Base-by-base conservation (phyloP, 805 yeast species). In the Wickerhamiella siamensis region DNA sequence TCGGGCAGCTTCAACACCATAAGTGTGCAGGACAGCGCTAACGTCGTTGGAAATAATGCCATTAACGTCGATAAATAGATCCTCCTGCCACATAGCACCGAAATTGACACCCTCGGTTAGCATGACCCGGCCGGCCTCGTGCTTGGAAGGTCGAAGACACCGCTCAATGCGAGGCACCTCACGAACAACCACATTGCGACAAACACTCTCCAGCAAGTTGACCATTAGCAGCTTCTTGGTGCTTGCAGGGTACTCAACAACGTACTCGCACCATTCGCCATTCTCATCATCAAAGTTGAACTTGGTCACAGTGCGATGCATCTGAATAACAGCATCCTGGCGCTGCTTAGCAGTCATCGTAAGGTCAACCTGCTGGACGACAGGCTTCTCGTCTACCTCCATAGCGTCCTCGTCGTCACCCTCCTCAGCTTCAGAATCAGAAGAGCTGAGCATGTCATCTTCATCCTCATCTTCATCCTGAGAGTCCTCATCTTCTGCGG, bases 1-100 rank as follows among this genome's bases (percentile, higher is more conserved):
- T 64, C 98, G 76, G 17, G 99, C 99, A 38, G 98, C 98, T 66
- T 93, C 99, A 41, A 88, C 98, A 61, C 99, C 99, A 56, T 91
- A 91, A 0, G 94, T 83, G 51, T 70, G 73, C 55, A 93, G 70
- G 2, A 91, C 95, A 15, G 95, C 83, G 32, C 83, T 77, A 51
- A 91, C 79, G 64, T 91, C 98, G 70, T 91, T 91, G 6, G 96
- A 86, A 1, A 81, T 72, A 54, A 91, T 83, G 44, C 78, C 79
- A 59, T 91, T 82, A 48, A 88, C 94, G 55, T 87, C 81, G 51
- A 91, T 74, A 63, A 91, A 86, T 49, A 82, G 86, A 50, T 84
- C 88, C 63, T 88, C 95, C 42, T 84, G 94, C 97, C 98, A 91
- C 94, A 91, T 84, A 40, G 95, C 93, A 57, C 71, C 71, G 76